A percentile compares a stretch with the other conserved stretches of the same genome.
Conservation (phyloP, 2,329 filamentous ascomycete genomes). For the Venturia pyrina region DNA sequence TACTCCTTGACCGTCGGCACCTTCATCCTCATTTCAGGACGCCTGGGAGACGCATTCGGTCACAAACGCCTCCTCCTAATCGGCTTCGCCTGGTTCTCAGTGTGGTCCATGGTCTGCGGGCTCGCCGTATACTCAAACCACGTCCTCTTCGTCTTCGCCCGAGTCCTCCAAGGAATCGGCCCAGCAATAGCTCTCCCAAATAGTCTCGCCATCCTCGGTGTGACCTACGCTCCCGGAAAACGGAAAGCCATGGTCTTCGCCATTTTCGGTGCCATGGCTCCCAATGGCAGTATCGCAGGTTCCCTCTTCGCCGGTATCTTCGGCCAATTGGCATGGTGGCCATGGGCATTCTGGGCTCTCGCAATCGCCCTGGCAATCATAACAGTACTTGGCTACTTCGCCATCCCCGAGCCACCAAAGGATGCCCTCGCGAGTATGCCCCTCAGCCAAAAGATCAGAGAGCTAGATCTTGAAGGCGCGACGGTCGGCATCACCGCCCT, state of each 20-base stretch:
- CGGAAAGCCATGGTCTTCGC: constrained; percentile 52
- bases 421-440: constrained; percentile 14
- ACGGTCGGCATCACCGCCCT: constrained; percentile 44
- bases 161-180: constrained; percentile 41
- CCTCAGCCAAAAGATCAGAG: constrained; percentile 19
- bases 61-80: constrained; percentile 39
- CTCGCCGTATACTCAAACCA: constrained; percentile 30
- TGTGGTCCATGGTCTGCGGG: constrained; percentile 38
- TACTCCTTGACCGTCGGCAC: constrained; percentile 41
- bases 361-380: constrained; percentile 29
- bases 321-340: constrained; percentile 39
- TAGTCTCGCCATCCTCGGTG: constrained; percentile 51
- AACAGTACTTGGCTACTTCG: constrained; percentile 26
- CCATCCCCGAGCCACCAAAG: constrained; percentile 29
- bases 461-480: constrained; percentile 36
- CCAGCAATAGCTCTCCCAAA: constrained; percentile 56
- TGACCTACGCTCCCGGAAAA: constrained; percentile 45
- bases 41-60: constrained; percentile 41
- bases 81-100: constrained; percentile 39
- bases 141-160: constrained; percentile 27
- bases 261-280: constrained; percentile 40
- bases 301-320: constrained; percentile 32
- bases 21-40: constrained; percentile 40
- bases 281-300: constrained; percentile 34
- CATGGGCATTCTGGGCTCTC: constrained; percentile 40